Conservation (phyloP, 345 rosid species). For the Eutrema japonicum region DNA sequence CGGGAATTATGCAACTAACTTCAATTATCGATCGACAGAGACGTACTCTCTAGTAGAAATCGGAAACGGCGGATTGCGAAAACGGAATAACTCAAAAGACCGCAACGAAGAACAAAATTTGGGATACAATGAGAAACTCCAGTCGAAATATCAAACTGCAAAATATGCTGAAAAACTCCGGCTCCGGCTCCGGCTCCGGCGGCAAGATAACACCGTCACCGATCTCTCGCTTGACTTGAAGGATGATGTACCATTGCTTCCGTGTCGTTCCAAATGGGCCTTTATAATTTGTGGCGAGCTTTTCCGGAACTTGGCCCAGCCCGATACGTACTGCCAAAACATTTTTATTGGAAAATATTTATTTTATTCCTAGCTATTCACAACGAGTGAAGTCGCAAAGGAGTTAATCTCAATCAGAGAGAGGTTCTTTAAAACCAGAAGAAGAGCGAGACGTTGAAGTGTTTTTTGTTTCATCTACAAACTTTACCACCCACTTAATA, state of each 20-base stretch:
- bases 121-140: neutral
- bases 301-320: neutral
- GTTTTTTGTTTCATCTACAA: too few relatives aligned
- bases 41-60: too few relatives aligned
- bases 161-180: conserved; percentile 15
- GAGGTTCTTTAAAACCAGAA: too few relatives aligned
- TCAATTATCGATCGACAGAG: neutral
- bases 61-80: too few relatives aligned
- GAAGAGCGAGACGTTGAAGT: too few relatives aligned
- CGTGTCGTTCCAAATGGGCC: neutral
- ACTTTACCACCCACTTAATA: too few relatives aligned
- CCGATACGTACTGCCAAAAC: neutral
- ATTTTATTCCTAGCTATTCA: too few relatives aligned
- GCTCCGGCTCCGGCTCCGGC: conserved; percentile 20
- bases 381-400: too few relatives aligned
- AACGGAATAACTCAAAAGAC: too few relatives aligned
- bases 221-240: conserved; percentile 17
- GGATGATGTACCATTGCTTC: neutral
- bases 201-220: conserved; percentile 26
- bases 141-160: neutral
- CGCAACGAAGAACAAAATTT: too few relatives aligned
- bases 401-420: too few relatives aligned
- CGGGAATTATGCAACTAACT: neutral
- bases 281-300: neutral
- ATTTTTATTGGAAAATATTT: too few relatives aligned